These are phyloP conservation scores for Dictyostelium capitatum DNA, from an alignment of 78 protist genomes.

Conservation along the genomic window DNA sequence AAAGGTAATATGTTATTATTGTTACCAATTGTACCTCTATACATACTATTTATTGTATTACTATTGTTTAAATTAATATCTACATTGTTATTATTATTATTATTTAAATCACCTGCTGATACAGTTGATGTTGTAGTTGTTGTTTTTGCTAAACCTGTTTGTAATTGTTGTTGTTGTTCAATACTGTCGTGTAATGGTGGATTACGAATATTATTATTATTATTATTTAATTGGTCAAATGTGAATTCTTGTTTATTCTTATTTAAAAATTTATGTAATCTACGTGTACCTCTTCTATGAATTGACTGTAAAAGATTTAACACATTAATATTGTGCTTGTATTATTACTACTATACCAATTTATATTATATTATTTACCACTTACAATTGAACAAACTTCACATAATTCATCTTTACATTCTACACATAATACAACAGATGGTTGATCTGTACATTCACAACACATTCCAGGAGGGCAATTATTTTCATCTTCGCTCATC, in stretches of 20 bases:
- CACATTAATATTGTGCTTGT: too few relatives aligned
- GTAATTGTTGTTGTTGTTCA: background rate
- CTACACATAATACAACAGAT: constrained; percentile 12
- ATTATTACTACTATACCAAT: too few relatives aligned
- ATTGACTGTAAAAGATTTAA: too few relatives aligned
- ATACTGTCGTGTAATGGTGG: background rate
- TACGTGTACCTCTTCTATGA: constrained; percentile 62
- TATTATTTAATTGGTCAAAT: background rate
- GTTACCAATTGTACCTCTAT: background rate
- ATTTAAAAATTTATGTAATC: background rate
- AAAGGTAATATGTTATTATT: background rate
- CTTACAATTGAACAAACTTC: constrained; percentile 68
- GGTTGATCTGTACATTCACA: constrained; percentile 75
- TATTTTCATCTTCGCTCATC: background rate
- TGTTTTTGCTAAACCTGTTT: background rate
- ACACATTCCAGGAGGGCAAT: constrained; percentile 55
- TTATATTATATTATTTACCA: too few relatives aligned
- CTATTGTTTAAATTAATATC: background rate
- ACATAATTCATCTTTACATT: constrained; percentile 63
- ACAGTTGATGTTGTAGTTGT: background rate
- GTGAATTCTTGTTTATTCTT: background rate
- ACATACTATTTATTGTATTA: constrained; percentile 11
- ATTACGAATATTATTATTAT: background rate
- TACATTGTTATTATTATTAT: background rate
- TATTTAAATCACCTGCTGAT: background rate